These are phyloP conservation scores for Curvularia lunata DNA, from an alignment of 2,329 filamentous ascomycete species.

Conservation along the genomic window DNA sequence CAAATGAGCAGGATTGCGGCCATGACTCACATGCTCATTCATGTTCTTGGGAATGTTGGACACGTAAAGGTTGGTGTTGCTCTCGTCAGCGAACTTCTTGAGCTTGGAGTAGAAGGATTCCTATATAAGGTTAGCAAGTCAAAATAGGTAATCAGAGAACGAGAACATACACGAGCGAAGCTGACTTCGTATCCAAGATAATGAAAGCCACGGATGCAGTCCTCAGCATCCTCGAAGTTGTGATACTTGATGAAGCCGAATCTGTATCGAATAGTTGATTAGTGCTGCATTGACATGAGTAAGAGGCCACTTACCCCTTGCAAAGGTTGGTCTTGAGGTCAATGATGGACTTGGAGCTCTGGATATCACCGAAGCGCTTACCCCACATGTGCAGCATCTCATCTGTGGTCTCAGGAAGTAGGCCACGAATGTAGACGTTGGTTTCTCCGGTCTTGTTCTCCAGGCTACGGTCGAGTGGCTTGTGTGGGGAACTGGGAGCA, in stretches of 20 bases:
- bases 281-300: not conserved
- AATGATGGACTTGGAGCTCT: slow-evolving; percentile 98
- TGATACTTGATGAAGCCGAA: slow-evolving; percentile 98
- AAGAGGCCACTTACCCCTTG: slow-evolving; percentile 74
- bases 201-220: slow-evolving; percentile 95
- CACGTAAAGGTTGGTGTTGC: slow-evolving; percentile 95
- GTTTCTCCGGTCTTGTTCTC: slow-evolving; percentile 95
- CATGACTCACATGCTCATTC: slow-evolving; percentile 77
- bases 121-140: slow-evolving; percentile 26
- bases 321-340: slow-evolving; percentile 91
- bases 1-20: not conserved
- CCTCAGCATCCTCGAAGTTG: slow-evolving; percentile 85
- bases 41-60: slow-evolving; percentile 93
- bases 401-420: slow-evolving; percentile 94
- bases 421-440: slow-evolving; percentile 97
- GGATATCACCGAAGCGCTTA: slow-evolving; percentile 86
- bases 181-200: slow-evolving; percentile 95
- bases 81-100: slow-evolving; percentile 89
- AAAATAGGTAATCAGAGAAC: not conserved
- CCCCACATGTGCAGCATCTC: slow-evolving; percentile 84
- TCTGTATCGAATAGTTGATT: slow-evolving; percentile 55
- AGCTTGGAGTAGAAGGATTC: slow-evolving; percentile 98
- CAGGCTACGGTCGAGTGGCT: slow-evolving; percentile 91
- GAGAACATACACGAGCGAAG: slow-evolving; percentile 78
- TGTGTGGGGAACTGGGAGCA: slow-evolving; percentile 82